Percentiles rank a stretch among this genome's conserved stretches.
Evolutionary conservation across 352 stramenopile species (phyloP).

Genomic region (Phytophthora brassicae): DNA sequence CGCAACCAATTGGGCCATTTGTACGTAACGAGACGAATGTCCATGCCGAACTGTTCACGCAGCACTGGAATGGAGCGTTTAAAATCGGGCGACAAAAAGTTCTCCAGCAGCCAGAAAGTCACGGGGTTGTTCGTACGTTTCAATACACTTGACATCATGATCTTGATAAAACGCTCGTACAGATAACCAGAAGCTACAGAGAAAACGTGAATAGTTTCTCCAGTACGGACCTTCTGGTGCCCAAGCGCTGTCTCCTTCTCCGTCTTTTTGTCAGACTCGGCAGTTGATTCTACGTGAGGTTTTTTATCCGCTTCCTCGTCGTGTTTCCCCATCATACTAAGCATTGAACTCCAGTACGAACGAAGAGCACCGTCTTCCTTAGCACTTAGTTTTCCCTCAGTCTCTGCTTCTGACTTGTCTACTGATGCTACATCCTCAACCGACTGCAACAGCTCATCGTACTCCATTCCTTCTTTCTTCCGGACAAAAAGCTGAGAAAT

Average conservation of each 20-base stretch:
- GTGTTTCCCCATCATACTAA: slow-evolving; percentile 65
- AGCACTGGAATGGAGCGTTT: slow-evolving; percentile 94
- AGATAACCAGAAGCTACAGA: slow-evolving; percentile 96
- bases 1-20: slow-evolving; percentile 99
- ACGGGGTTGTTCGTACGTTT: slow-evolving; percentile 96
- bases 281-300: slow-evolving; percentile 11
- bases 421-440: slow-evolving; percentile 22
- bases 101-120: slow-evolving; percentile 99
- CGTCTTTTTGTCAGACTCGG: slow-evolving; percentile 13
- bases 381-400: slow-evolving; percentile 33
- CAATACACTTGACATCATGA: slow-evolving; percentile 99
- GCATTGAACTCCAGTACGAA: slow-evolving; percentile 77
- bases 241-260: slow-evolving; percentile 19
- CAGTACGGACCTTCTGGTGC: slow-evolving; percentile 41
- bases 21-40: slow-evolving; percentile 99
- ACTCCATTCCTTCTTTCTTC: slow-evolving; percentile 90
- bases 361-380: slow-evolving; percentile 52
- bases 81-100: slow-evolving; percentile 98
- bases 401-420: slow-evolving; percentile 11
- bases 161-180: slow-evolving; percentile 99
- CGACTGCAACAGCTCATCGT: slow-evolving; percentile 54
- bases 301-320: slow-evolving; percentile 16
- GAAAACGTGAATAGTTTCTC: slow-evolving; percentile 98
- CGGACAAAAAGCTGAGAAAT: slow-evolving; percentile 90
- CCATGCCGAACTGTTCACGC: slow-evolving; percentile 93